Evolutionary conservation across 495 filamentous ascomycete genomes (phyloP).

Genomic region (Xylaria palmicola): DNA sequence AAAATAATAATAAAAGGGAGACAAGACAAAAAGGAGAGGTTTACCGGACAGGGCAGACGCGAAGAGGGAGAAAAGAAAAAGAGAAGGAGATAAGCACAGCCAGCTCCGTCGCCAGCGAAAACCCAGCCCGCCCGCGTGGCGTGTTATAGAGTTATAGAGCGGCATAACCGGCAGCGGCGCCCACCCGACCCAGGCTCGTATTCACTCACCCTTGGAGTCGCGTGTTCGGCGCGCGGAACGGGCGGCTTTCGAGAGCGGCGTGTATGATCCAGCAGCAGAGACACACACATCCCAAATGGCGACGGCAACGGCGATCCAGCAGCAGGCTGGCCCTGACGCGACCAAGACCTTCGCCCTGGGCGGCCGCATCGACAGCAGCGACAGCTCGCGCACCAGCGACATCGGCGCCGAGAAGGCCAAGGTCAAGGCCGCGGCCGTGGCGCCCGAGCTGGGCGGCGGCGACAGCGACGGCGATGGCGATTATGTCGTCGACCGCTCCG

Average conservation of each 20-base stretch:
- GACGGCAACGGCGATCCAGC: conserved; percentile 17
- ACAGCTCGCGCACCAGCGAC: conserved; percentile 32
- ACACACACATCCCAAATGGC: conserved; percentile 24
- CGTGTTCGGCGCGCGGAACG: neutral
- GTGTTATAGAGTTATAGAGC: no score
- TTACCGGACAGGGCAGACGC: no score
- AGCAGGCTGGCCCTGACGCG: neutral
- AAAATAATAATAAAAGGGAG: no score
- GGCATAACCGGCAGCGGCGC: no score
- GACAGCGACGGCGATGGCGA: conserved; percentile 20
- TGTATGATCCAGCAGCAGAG: neutral
- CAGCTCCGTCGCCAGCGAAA: no score
- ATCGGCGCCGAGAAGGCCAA: conserved; percentile 28
- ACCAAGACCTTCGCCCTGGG: conserved; percentile 16
- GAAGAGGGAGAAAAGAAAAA: no score
- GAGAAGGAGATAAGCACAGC: no score
- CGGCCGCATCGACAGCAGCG: conserved; percentile 31
- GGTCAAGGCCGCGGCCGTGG: no score
- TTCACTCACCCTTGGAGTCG: neutral
- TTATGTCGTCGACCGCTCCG: conserved; percentile 42
- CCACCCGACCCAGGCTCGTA: neutral
- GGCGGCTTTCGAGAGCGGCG: neutral
- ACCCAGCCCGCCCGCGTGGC: no score
- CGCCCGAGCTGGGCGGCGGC: no score
- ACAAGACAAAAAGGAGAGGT: no score